phyloP scores from a whole-genome alignment of 1,139 yeast species.

The Debaryomyces sp. region DNA sequence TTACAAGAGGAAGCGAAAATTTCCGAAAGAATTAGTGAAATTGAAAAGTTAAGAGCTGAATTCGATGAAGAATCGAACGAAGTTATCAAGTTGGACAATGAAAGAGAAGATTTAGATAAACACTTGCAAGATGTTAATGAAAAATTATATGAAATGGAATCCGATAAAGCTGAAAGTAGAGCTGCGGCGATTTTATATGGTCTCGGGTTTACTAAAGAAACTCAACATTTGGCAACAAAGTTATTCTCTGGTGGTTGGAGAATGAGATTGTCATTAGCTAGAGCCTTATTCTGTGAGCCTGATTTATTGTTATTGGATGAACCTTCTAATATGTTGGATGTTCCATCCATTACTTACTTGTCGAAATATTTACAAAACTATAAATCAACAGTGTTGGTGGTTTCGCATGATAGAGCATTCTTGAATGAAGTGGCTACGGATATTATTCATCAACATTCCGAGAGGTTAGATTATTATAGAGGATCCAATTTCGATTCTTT shows the following conservation, averaged over 20 bases:
- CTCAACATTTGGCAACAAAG: constrained; percentile 82
- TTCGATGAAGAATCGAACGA: constrained; percentile 86
- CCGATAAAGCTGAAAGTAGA: constrained; percentile 96
- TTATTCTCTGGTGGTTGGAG: constrained; percentile 99
- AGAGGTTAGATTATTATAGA: constrained; percentile 92
- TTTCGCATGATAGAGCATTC: constrained; percentile 97
- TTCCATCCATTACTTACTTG: constrained; percentile 92
- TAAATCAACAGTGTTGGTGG: constrained; percentile 90
- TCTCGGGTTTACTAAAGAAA: constrained; percentile 87
- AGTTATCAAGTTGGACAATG: constrained; percentile 80
- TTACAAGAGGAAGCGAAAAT: constrained; percentile 75
- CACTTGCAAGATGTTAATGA: constrained; percentile 79
- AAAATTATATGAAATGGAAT: constrained; percentile 88
- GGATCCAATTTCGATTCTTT: constrained; percentile 93
- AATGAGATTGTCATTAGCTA: constrained; percentile 97
- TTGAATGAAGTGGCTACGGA: constrained; percentile 97
- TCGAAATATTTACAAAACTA: constrained; percentile 88
- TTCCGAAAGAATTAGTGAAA: constrained; percentile 71
- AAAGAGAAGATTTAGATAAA: constrained; percentile 79
- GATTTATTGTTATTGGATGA: constrained; percentile 92
- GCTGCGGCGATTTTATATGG: constrained; percentile 96
- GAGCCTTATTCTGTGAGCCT: constrained; percentile 97
- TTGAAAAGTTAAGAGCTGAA: constrained; percentile 67
- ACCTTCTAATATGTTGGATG: constrained; percentile 99
- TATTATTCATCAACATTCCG: constrained; percentile 96